These are phyloP conservation scores for Mycena indigotica DNA, from an alignment of 768 basidiomycete genomes.

Conservation along the genomic window DNA sequence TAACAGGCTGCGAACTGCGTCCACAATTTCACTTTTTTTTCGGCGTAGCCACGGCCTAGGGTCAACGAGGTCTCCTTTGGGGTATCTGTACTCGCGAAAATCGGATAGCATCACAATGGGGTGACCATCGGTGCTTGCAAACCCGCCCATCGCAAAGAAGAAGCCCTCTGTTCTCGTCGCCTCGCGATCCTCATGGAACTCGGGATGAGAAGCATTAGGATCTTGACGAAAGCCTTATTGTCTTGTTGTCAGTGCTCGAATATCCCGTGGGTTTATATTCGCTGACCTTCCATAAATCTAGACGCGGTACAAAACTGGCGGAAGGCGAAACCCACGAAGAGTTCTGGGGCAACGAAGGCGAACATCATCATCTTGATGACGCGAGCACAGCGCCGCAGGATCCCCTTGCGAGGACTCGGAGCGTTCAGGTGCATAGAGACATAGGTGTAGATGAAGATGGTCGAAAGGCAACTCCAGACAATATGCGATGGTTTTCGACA, in stretches of 20 bases:
- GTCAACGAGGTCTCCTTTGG: not conserved
- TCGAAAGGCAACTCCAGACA: not conserved
- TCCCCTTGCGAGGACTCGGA: not conserved
- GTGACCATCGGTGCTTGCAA: not conserved
- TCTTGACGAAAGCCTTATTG: not conserved
- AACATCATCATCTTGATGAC: not conserved
- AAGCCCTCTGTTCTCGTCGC: not conserved
- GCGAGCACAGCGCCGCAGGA: not conserved
- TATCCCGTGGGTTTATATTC: too few species aligned
- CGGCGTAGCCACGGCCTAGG: not conserved
- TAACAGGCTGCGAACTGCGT: too few species aligned
- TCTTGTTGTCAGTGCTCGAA: too few species aligned
- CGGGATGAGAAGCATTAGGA: not conserved
- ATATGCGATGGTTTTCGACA: not conserved
- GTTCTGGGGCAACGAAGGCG: not conserved
- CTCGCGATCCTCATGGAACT: not conserved
- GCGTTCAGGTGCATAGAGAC: constrained; percentile 1
- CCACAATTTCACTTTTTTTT: not conserved
- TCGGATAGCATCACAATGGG: not conserved
- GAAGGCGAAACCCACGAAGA: not conserved
- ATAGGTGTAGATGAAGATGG: constrained; percentile 3
- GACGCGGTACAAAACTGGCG: not conserved
- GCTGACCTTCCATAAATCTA: not conserved
- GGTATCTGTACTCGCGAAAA: not conserved
- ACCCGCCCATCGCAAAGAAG: constrained; percentile 3